A percentile compares a stretch with the other conserved stretches of the same genome.
Evolutionary conservation across 331 rosid genomes (phyloP).

Genomic region (Arachis monticola): DNA sequence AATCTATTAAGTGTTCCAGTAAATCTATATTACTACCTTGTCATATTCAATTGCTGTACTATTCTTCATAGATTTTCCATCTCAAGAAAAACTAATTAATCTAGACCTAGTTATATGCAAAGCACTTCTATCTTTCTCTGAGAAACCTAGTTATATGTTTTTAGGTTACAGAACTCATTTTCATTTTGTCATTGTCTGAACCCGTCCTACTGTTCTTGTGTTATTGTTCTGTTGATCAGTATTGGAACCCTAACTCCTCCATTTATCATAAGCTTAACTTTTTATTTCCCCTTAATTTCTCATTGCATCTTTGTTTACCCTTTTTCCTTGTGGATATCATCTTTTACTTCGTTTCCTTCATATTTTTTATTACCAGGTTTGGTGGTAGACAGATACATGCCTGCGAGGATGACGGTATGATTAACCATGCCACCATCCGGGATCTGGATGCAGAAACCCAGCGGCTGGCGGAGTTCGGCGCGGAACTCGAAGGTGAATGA

Average conservation of each 20-base stretch:
- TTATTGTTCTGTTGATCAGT: too few relatives aligned
- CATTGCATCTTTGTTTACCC: not conserved
- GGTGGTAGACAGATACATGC: constrained; percentile 93
- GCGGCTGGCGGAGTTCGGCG: constrained; percentile 83
- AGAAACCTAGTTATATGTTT: not conserved
- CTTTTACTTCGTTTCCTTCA: not conserved
- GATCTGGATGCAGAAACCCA: constrained; percentile 71
- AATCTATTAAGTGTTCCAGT: not conserved
- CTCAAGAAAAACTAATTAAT: too few relatives aligned
- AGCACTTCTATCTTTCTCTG: not conserved
- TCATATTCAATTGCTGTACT: not conserved
- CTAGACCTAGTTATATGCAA: not conserved
- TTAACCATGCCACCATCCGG: constrained; percentile 76
- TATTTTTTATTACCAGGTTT: constrained; percentile 62
- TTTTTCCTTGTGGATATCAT: not conserved
- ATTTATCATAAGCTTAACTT: not conserved
- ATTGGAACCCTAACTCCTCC: not conserved
- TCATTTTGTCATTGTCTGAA: not conserved
- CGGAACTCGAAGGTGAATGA: constrained; percentile 90
- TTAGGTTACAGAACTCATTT: not conserved
- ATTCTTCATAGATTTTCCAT: too few relatives aligned
- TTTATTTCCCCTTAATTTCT: not conserved
- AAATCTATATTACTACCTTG: not conserved
- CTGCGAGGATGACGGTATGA: constrained; percentile 81
- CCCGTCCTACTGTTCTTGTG: not conserved